Evolutionary conservation across 169 alveolate genomes (phyloP), one percentile per base, ranked within the genome.

Genomic region (Cryptosporidium sp.): DNA sequence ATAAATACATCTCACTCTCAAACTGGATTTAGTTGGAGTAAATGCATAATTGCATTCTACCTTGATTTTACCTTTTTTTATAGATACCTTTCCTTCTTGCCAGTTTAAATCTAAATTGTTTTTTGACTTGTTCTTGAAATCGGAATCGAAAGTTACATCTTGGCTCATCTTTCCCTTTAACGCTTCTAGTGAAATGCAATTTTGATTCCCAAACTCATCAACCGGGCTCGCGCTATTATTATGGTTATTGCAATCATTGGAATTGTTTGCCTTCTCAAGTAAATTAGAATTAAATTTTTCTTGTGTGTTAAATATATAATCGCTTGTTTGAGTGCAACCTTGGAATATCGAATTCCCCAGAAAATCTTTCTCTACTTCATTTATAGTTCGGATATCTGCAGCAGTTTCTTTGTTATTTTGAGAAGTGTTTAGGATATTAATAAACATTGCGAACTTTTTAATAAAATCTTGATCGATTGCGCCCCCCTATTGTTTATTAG

Each of bases 21-120:
- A 62, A 39, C 75, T 80, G 26, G 89, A 62, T 51, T 67, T 80
- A 10, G 89, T 62, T 80, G 89, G 89, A n/a, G 89, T 80, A 42
- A 80, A 80, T 58, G 89, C 89, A 45, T 80, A 80, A 37, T 80
- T 62, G 37, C 89, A 80, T 18, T 51, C 45, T 26, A 80, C 68
- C 18, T 80, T 80, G 18, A 44, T 61, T 67, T 65, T 80, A 14
- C 75, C 75, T 42, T 80, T 80, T 53, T 80, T 80, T 39, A 65
- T 80, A 1, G 75, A 35, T 21, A 80, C 89, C 23, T 80, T 65
- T 21, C 89, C 89, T 61, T 80, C 89, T 65, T 80, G 89, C 89
- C 89, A 80, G 21, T 80, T 60, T n/a, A 65, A 37, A n/a, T 51
- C 80, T 4, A n/a, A 60, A n/a, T 56, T 44, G 7, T 42, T 39